Percentiles rank a stretch among this genome's conserved stretches.
Conservation (phyloP, 306 rosid species). For the Gastrolobium bilobum region DNA sequence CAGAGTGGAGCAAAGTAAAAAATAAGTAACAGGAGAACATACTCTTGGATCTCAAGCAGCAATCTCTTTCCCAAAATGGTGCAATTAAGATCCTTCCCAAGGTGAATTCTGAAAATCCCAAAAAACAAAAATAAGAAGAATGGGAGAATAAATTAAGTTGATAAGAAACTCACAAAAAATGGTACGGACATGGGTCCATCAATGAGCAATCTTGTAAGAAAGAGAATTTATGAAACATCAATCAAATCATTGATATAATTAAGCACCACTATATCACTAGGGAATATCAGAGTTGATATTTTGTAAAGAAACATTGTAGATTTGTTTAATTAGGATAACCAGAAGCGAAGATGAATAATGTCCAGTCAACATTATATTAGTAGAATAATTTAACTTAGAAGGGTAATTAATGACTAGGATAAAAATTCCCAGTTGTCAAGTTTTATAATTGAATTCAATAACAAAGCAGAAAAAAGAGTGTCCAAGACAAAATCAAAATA, state of each 20-base stretch:
- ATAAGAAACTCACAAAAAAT: conserved; percentile 8
- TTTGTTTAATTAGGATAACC: not conserved
- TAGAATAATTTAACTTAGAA: not conserved
- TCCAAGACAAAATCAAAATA: not conserved
- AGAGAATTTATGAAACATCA: not conserved
- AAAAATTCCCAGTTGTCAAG: not conserved
- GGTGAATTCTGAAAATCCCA: conserved; percentile 23
- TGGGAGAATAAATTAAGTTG: not conserved
- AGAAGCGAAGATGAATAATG: conserved; percentile 13
- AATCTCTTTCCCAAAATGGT: not conserved
- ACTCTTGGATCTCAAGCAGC: conserved; percentile 19
- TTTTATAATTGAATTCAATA: not conserved
- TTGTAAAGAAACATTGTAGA: not conserved
- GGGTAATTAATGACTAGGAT: not conserved
- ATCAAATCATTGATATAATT: not conserved
- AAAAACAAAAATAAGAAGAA: not conserved
- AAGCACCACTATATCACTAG: conserved; percentile 1
- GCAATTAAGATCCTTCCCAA: conserved; percentile 10
- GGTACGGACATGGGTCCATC: not conserved
- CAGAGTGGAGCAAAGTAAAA: not conserved
- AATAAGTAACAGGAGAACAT: not conserved
- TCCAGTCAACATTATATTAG: not conserved
- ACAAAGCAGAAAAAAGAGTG: not conserved
- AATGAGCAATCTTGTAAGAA: not conserved
- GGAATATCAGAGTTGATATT: not conserved